A percentile compares a stretch with the other conserved stretches of the same genome.
Conservation (phyloP, 352 stramenopile genomes). For the Globisporangium ultimum region DNA sequence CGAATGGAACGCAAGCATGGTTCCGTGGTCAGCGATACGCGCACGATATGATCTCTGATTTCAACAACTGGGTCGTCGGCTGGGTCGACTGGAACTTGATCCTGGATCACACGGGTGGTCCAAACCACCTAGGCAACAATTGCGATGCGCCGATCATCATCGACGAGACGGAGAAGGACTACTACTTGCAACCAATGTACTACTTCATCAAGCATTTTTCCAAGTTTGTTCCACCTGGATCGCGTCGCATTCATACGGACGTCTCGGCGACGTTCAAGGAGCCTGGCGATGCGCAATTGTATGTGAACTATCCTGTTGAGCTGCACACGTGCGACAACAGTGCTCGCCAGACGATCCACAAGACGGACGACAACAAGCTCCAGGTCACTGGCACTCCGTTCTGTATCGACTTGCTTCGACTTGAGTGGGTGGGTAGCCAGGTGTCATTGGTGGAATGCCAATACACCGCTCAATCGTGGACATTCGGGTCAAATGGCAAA, state of each 20-base stretch:
- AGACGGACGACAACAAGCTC: conserved; percentile 68
- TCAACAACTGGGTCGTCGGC: conserved; percentile 84
- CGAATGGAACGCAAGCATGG: conserved; percentile 58
- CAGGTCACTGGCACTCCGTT: conserved; percentile 55
- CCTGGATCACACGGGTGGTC: conserved; percentile 82
- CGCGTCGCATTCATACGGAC: conserved; percentile 56
- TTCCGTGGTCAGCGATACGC: conserved; percentile 84
- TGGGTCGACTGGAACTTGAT: conserved; percentile 94
- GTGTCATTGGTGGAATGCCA: conserved; percentile 61
- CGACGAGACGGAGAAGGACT: conserved; percentile 55
- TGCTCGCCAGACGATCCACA: conserved; percentile 52
- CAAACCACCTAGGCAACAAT: conserved; percentile 84
- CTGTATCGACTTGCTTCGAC: conserved; percentile 41
- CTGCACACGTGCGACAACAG: conserved; percentile 64
- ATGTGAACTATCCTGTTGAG: conserved; percentile 52
- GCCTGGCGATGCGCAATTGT: conserved; percentile 66
- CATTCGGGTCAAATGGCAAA: conserved; percentile 33
- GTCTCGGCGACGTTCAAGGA: conserved; percentile 42
- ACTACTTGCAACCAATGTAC: conserved; percentile 86
- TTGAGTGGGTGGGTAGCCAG: conserved; percentile 51
- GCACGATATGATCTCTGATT: conserved; percentile 89
- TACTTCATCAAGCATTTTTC: conserved; percentile 92
- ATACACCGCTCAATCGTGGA: conserved; percentile 68
- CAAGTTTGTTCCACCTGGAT: conserved; percentile 79
- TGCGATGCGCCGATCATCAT: conserved; percentile 83